Percentiles rank a stretch among this genome's conserved stretches.
Evolutionary conservation across 495 filamentous ascomycete genomes (phyloP).

Genomic region (Hypomontagnella monticulosa): DNA sequence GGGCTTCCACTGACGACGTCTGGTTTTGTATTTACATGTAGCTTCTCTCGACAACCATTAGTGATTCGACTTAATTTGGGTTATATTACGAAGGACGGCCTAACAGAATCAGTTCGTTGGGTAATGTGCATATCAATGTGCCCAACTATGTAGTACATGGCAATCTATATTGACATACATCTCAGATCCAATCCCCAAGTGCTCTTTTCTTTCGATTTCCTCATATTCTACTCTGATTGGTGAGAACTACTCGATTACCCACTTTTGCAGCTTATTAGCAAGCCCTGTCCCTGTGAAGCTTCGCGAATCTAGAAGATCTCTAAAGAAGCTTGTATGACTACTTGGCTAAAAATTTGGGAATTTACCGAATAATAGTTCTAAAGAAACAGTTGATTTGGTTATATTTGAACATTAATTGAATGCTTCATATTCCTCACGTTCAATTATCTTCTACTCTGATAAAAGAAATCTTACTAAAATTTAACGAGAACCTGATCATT

Average conservation of each 20-base stretch:
- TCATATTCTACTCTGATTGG: slow-evolving; percentile 16
- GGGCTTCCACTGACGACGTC: too few relatives aligned
- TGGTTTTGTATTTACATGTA: background rate
- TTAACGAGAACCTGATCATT: background rate
- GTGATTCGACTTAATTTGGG: too few relatives aligned
- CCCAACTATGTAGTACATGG: too few relatives aligned
- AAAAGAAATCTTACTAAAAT: background rate
- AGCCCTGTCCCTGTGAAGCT: slow-evolving; percentile 44
- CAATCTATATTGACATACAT: too few relatives aligned
- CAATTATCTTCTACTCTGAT: background rate
- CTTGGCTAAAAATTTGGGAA: slow-evolving; percentile 23
- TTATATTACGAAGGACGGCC: too few relatives aligned
- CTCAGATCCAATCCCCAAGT: background rate
- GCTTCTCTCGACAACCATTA: too few relatives aligned
- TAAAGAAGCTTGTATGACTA: slow-evolving; percentile 21
- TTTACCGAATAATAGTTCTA: background rate
- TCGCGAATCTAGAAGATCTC: slow-evolving; percentile 48
- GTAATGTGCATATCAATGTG: too few relatives aligned
- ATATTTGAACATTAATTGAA: slow-evolving; percentile 4
- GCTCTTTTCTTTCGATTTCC: background rate
- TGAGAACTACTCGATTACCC: background rate
- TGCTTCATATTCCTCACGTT: too few relatives aligned
- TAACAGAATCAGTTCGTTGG: too few relatives aligned
- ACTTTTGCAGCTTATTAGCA: slow-evolving; percentile 32
- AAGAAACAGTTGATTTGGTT: background rate